Evolutionary conservation across 345 rosid species (phyloP).

Genomic region (Eucalyptus lansdowneana): DNA sequence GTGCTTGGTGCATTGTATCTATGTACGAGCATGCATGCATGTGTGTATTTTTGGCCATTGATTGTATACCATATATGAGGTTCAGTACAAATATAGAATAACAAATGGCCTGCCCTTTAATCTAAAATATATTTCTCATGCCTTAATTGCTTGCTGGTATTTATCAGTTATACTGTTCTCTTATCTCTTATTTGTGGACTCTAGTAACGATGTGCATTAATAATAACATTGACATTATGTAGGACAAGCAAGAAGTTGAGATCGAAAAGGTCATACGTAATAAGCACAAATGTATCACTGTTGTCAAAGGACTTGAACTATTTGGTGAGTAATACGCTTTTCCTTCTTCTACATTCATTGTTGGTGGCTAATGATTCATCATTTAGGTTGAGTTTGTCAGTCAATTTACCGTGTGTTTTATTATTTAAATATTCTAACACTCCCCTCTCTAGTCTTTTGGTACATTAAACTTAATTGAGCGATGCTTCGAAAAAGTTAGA

Average conservation of each 20-base stretch:
- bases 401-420: background rate
- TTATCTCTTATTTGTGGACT: background rate
- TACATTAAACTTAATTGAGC: slow-evolving; percentile 74
- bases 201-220: background rate
- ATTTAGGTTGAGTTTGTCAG: background rate
- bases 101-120: background rate
- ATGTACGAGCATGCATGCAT: background rate
- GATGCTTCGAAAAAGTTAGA: slow-evolving; percentile 81
- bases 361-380: background rate
- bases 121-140: background rate
- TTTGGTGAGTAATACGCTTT: slow-evolving; percentile 46
- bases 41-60: background rate
- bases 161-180: background rate
- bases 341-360: background rate
- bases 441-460: too few relatives aligned
- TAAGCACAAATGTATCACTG: slow-evolving; percentile 89
- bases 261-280: slow-evolving; percentile 84
- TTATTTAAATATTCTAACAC: too few relatives aligned
- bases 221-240: background rate
- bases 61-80: background rate
- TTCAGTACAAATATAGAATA: background rate
- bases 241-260: slow-evolving; percentile 87
- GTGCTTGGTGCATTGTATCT: background rate
- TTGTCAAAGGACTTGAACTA: slow-evolving; percentile 82
- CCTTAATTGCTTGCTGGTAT: background rate